Conservation (phyloP, 2,329 filamentous ascomycete genomes). For the Aspergillus arachidicola region DNA sequence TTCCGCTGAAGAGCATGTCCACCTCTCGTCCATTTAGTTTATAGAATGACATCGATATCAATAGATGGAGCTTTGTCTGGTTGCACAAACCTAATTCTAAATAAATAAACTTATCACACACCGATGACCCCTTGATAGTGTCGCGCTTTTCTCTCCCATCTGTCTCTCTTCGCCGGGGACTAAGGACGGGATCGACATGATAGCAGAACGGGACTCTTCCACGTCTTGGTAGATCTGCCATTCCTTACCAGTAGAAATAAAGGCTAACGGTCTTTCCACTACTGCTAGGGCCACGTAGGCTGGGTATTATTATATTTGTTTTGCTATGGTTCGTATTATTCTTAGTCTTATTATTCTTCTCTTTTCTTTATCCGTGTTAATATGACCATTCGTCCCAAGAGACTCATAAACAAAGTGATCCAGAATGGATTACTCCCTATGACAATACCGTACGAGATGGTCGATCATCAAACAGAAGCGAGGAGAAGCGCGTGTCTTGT, state of each 20-base stretch:
- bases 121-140: background rate
- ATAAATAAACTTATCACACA: conserved; percentile 2
- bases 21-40: background rate
- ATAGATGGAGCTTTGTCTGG: conserved; percentile 10
- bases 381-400: background rate
- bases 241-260: background rate
- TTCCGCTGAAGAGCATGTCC: background rate
- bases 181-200: background rate
- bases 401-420: background rate
- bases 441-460: conserved; percentile 15
- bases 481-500: conserved; percentile 22
- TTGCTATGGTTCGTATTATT: background rate
- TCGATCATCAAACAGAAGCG: conserved; percentile 12
- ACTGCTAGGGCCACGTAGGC: conserved; percentile 1
- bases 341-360: background rate
- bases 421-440: background rate
- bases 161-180: background rate
- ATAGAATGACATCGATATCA: background rate
- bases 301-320: background rate
- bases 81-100: conserved; percentile 13
- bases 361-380: background rate
- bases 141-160: background rate
- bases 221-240: background rate
- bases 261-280: background rate
- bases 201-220: background rate